phyloP scores from a whole-genome alignment of 805 yeast species.

The Zygoascus biomembranicola region DNA sequence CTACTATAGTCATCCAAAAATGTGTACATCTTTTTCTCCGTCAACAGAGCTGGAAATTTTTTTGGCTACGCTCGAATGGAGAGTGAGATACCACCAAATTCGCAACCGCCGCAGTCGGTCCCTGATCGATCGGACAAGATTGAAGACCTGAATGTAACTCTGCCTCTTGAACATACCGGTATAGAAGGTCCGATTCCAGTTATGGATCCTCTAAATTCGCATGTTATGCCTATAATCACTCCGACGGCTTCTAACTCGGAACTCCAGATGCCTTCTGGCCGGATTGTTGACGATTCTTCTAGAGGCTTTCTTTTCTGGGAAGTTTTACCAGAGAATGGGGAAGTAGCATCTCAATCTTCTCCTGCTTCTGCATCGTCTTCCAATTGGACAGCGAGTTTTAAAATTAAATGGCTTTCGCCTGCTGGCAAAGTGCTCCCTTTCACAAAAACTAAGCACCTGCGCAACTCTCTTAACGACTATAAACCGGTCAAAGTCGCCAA shows the following conservation, averaged over 20 bases:
- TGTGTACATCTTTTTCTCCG: slow-evolving; percentile 34
- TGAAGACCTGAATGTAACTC: neutral
- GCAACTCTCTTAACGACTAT: slow-evolving; percentile 30
- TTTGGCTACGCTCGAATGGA: slow-evolving; percentile 35
- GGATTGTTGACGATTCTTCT: slow-evolving; percentile 22
- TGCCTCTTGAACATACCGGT: no score
- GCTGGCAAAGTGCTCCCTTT: slow-evolving; percentile 24
- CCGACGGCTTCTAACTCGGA: slow-evolving; percentile 9
- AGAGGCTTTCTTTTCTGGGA: slow-evolving; percentile 35
- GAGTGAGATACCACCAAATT: slow-evolving; percentile 2
- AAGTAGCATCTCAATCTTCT: neutral
- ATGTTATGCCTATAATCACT: slow-evolving; percentile 3
- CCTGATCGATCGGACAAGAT: neutral
- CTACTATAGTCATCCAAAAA: slow-evolving; percentile 19
- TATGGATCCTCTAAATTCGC: neutral
- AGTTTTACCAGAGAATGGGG: slow-evolving; percentile 10
- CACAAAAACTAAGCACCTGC: slow-evolving; percentile 25
- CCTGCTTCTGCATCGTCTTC: slow-evolving; percentile 1
- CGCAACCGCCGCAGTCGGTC: neutral
- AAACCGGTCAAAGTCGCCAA: slow-evolving; percentile 36
- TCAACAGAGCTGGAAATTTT: slow-evolving; percentile 33
- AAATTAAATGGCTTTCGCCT: slow-evolving; percentile 30
- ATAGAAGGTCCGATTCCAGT: neutral
- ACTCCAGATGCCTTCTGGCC: slow-evolving; percentile 17
- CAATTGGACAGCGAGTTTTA: slow-evolving; percentile 32